Evolutionary conservation across 2,329 filamentous ascomycete genomes (phyloP), one percentile per base, ranked within the genome.

Genomic region (Botrytis tulipae): DNA sequence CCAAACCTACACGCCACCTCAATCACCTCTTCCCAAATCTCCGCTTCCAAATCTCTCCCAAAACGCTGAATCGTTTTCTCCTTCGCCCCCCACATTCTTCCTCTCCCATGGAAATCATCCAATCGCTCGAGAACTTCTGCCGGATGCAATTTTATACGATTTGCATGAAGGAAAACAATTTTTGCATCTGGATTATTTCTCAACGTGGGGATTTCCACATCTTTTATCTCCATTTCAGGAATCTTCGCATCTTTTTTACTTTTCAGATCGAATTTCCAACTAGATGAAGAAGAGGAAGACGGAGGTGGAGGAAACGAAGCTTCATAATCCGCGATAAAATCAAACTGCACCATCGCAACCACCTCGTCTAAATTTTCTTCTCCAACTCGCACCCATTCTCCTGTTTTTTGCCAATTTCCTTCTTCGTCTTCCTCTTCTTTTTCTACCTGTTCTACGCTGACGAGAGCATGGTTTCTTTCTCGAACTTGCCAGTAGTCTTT

Each of bases 1-100:
- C 72, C 68, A 60, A 66, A 71, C 9, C 46, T 16, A 73, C 72
- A 73, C 22, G 67, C 72, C 22, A 73, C 72, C 40, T 73, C 66
- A 22, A 73, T 66, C 14, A 73, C 68, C 32, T 71, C 68, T 14
- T 48, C 67, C 72, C 72, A 73, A 35, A 73, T 32, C 60, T 66
- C 72, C 10, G 29, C 61, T 29, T 73, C 68, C 9, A 73, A 32
- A 66, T 73, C 68, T 9, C 35, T 59, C 25, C 72, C 68, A 71
- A 73, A 73, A 7, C 40, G 65, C 9, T 66, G 48, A 4, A 73
- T 20, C 5, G 68, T 66, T 20, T 32, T 40, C 3, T 35, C 46
- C 35, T 35, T 65, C 35, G 29, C 32, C 5, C 72, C 72, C 60
- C 59, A 73, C 60, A 73, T 59, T 10, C 72, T 63, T 59, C 57